phyloP scores from a whole-genome alignment of 371 early-diverging fungal genomes.

The Mucor lusitanicus region DNA sequence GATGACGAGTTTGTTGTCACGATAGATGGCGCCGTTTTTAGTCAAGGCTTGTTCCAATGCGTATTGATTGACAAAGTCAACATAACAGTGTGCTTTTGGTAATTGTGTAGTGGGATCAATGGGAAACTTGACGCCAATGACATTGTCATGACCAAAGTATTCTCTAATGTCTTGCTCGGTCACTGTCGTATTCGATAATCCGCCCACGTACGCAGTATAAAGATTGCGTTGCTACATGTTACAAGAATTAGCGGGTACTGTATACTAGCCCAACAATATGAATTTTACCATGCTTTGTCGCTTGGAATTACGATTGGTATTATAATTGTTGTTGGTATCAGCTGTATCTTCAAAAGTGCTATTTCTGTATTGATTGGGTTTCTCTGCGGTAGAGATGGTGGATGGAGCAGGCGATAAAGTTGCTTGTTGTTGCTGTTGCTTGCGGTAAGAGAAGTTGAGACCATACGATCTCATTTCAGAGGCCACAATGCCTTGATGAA shows the following conservation, averaged over 20 bases:
- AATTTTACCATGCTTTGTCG: constrained; percentile 33
- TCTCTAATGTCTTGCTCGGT: constrained; percentile 49
- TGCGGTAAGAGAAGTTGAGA: constrained; percentile 62
- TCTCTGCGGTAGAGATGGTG: constrained; percentile 15
- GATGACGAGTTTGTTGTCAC: constrained; percentile 45
- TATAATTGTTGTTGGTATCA: constrained; percentile 4
- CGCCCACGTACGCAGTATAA: constrained; percentile 48
- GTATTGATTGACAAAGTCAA: constrained; percentile 38
- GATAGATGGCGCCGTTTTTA: constrained; percentile 41
- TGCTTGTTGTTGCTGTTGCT: constrained; percentile 24
- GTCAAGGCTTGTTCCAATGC: constrained; percentile 44
- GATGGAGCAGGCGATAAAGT: constrained; percentile 21
- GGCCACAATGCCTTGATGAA: constrained; percentile 53
- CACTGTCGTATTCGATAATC: constrained; percentile 37
- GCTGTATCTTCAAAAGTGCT: constrained; percentile 10
- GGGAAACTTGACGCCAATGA: constrained; percentile 46
- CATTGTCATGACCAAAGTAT: constrained; percentile 48
- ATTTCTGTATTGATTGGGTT: constrained; percentile 33
- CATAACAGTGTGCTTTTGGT: constrained; percentile 52
- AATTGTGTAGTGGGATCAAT: constrained; percentile 40
- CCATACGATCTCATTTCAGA: constrained; percentile 63
- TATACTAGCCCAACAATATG: too few relatives aligned
- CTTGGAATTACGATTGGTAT: constrained; percentile 16
- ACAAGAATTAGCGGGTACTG: too few relatives aligned
- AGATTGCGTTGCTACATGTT: constrained; percentile 32